Evolutionary conservation across 129 eudicot species (phyloP).

Genomic region (Flaveria ramosissima): DNA sequence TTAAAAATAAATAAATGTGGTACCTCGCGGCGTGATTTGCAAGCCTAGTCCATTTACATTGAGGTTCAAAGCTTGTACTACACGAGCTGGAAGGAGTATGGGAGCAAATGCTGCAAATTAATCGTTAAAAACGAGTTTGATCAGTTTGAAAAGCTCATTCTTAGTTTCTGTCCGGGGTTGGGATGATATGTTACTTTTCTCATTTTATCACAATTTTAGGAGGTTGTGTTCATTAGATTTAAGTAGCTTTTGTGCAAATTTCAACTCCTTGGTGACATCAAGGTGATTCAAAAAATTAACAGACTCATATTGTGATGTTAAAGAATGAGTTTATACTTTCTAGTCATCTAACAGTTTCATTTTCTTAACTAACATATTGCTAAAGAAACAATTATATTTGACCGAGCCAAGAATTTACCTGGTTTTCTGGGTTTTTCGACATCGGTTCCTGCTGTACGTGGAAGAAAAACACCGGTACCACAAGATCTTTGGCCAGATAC

Average conservation of each 20-base stretch:
- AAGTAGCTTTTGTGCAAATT: too few species aligned
- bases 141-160: background rate
- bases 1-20: background rate
- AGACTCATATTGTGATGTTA: too few species aligned
- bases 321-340: background rate
- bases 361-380: background rate
- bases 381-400: background rate
- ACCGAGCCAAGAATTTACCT: slow-evolving; percentile 35
- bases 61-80: slow-evolving; percentile 71
- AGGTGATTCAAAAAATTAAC: too few species aligned
- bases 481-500: slow-evolving; percentile 54
- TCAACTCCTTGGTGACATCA: background rate
- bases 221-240: too few species aligned
- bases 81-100: slow-evolving; percentile 76
- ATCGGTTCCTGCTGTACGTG: slow-evolving; percentile 46
- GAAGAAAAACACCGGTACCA: slow-evolving; percentile 88
- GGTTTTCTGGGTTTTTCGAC: slow-evolving; percentile 51
- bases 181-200: too few species aligned
- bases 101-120: slow-evolving; percentile 64
- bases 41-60: slow-evolving; percentile 65
- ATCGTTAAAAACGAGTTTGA: background rate
- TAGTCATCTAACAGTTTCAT: background rate
- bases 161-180: background rate
- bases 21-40: slow-evolving; percentile 56
- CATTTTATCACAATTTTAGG: too few species aligned